phyloP scores from a whole-genome alignment of 164 flowering plant species.

The Paratinospora sagittata region DNA sequence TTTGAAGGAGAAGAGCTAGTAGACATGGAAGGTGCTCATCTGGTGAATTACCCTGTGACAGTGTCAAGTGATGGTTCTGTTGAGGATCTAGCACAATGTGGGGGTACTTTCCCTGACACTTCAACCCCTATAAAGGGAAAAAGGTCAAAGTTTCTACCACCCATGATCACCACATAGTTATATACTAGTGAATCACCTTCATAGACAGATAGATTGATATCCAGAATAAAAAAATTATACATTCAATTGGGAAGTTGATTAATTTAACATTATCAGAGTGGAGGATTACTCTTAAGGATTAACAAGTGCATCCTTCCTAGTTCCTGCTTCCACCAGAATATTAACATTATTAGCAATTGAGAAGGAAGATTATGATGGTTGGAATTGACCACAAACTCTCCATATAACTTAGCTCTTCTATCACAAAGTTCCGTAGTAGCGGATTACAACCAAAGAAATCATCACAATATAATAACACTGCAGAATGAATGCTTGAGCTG shows the following conservation, averaged over 20 bases:
- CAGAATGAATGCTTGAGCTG: neutral
- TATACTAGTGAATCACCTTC: neutral
- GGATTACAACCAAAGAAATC: neutral
- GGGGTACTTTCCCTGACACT: conserved; percentile 75
- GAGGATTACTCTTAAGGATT: too few species aligned
- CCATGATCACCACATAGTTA: conserved; percentile 56
- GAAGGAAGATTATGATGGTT: neutral
- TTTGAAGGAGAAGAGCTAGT: conserved; percentile 49
- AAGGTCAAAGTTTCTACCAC: conserved; percentile 61
- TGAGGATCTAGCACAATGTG: conserved; percentile 38
- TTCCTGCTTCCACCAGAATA: neutral
- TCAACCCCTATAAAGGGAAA: conserved; percentile 53
- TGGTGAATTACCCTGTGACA: conserved; percentile 62
- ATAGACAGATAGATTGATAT: neutral
- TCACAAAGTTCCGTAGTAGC: neutral
- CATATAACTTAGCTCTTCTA: neutral
- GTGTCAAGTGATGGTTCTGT: conserved; percentile 48
- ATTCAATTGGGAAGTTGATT: too few species aligned
- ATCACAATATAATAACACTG: neutral
- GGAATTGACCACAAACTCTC: neutral
- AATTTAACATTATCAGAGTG: too few species aligned
- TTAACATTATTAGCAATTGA: neutral
- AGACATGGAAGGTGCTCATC: conserved; percentile 87
- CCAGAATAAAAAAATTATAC: neutral
- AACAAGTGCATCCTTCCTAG: too few species aligned